Evolutionary conservation across 805 yeast genomes (phyloP).

Genomic region (Metschnikowia anglica): DNA sequence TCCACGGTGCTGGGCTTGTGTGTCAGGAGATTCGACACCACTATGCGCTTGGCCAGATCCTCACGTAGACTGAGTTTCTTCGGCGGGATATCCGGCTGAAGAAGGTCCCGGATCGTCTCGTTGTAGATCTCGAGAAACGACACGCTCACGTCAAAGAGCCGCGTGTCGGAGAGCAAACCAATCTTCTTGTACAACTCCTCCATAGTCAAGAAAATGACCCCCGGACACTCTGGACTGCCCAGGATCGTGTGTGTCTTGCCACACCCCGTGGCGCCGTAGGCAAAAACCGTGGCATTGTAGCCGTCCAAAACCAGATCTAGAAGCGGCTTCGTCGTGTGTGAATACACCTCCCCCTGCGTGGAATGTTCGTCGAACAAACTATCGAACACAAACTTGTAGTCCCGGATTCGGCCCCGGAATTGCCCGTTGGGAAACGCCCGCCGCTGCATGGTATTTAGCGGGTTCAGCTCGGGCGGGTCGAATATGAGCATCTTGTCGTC

Average conservation of each 20-base stretch:
- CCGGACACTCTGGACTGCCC: slow-evolving; percentile 73
- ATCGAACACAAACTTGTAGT: slow-evolving; percentile 82
- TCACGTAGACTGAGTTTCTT: slow-evolving; percentile 65
- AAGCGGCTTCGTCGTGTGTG: slow-evolving; percentile 65
- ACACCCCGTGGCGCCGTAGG: slow-evolving; percentile 97
- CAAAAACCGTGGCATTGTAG: slow-evolving; percentile 86
- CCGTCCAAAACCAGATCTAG: slow-evolving; percentile 79
- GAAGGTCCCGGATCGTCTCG: slow-evolving; percentile 79
- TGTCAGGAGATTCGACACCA: slow-evolving; percentile 67
- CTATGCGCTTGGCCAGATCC: slow-evolving; percentile 60
- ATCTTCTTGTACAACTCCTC: slow-evolving; percentile 67
- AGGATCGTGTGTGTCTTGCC: slow-evolving; percentile 94
- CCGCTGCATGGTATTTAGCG: slow-evolving; percentile 51
- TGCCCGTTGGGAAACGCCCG: slow-evolving; percentile 41
- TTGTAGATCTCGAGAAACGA: slow-evolving; percentile 88
- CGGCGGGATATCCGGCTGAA: slow-evolving; percentile 52
- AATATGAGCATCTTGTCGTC: slow-evolving; percentile 84
- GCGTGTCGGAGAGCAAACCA: slow-evolving; percentile 53
- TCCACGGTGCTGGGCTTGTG: slow-evolving; percentile 62
- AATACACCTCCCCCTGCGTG: slow-evolving; percentile 66
- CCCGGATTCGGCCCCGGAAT: slow-evolving; percentile 52
- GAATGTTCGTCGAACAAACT: slow-evolving; percentile 65
- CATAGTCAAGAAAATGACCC: slow-evolving; percentile 77
- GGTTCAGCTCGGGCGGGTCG: slow-evolving; percentile 78
- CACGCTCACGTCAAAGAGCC: slow-evolving; percentile 57